Base-by-base conservation (phyloP, 768 basidiomycete genomes). In the Auriculariales sp. region DNA sequence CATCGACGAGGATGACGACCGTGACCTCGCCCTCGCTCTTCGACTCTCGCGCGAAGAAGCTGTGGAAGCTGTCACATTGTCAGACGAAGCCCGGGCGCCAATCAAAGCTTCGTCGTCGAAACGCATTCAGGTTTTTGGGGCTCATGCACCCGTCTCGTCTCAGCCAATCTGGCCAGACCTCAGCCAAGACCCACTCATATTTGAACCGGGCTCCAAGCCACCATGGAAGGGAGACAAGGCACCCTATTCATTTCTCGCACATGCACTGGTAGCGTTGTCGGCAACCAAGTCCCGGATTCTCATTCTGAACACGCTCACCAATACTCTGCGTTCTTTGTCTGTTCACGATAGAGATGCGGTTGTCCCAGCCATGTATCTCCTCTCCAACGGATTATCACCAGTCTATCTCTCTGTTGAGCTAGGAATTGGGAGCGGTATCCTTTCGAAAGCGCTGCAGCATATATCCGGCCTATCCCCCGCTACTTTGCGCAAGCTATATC, bases 301-400 rank as follows among this genome's bases (percentile, higher is more conserved):
- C 29, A 88, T 89, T 49, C 61, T 78, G 52, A 78, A 82, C 57
- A 73, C 71, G 15, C 64, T 88, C 50, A 81, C 81, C 31, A 94
- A 93, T 57, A 71, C 82, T 27, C 63, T 94, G 7, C 79, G 83
- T 27, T 71, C 76, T 19, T 71, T 94, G 48, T 70, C 79, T 53
- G 60, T 66, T 32, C 74, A 78, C 55, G 77, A 90, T 57, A 75
- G 85, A 0, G 49, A 69, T 19, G 83, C 86, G 33, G 72, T 94
- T 36, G 66, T 83, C 42, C 74, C 85, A n/a, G 72, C 84, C 30
- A 65, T 90, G 5, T 91, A 90, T 60, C 75, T 91, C 19, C 68
- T 91, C 28, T 88, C 88, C 11, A 92, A 90, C 61, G 75, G 83
- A 19, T 70, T 91, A 30, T 71, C 77, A 1, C 84, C 88, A 17